phyloP scores from a whole-genome alignment of 345 rosid species.

The Corymbia maculata region DNA sequence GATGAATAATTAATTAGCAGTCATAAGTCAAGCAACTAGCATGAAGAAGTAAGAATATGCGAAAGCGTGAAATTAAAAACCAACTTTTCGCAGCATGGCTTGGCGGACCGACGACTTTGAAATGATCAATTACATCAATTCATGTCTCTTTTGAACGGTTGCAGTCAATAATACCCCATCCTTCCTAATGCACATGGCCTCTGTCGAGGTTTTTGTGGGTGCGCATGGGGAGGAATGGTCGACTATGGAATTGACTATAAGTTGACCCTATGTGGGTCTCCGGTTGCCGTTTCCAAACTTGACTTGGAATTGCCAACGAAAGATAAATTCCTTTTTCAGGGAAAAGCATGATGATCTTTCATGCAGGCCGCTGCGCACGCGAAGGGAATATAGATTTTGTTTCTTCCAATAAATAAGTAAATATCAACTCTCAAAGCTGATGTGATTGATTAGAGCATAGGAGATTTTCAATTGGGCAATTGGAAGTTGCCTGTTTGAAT shows the following conservation, averaged over 20 bases:
- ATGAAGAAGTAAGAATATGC: not conserved
- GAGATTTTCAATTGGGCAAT: accelerated
- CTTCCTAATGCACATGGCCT: not conserved
- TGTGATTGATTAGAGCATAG: accelerated
- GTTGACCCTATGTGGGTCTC: not conserved
- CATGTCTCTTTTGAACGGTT: not conserved
- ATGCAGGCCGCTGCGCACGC: not conserved
- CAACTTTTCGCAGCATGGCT: not conserved
- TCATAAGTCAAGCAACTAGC: not conserved
- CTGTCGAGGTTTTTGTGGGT: not conserved
- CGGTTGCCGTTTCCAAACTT: not conserved
- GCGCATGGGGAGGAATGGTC: not conserved
- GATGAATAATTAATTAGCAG: not conserved
- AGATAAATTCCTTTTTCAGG: not conserved
- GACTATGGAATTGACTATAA: not conserved
- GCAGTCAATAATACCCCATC: not conserved
- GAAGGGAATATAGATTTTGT: not conserved
- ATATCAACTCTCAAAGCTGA: not conserved
- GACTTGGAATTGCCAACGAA: not conserved
- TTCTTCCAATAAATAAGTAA: not conserved
- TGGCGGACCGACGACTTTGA: not conserved
- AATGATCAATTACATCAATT: not conserved
- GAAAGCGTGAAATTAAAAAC: not conserved
- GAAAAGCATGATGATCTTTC: not conserved
- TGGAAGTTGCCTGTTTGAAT: accelerated